Conservation (phyloP, 2,329 filamentous ascomycete species). For the Exophiala xenobiotica region DNA sequence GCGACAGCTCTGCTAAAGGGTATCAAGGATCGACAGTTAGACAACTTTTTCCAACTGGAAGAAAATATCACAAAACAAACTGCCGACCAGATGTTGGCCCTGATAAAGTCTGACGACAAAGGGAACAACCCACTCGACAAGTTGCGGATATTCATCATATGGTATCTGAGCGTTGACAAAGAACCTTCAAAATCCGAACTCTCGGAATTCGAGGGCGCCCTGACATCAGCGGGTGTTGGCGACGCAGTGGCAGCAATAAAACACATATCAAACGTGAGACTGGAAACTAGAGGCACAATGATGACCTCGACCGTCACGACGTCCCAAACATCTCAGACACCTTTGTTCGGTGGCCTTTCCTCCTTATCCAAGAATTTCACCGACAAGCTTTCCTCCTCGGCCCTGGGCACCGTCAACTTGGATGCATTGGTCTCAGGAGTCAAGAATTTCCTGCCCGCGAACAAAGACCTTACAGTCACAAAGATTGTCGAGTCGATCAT, state of each 20-base stretch:
- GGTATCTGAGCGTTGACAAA: constrained; percentile 91
- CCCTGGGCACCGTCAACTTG: constrained; percentile 78
- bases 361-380: constrained; percentile 89
- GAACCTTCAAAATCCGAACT: constrained; percentile 81
- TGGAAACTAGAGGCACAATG: constrained; percentile 97
- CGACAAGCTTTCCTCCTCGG: constrained; percentile 89
- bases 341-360: constrained; percentile 86
- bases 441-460: constrained; percentile 95
- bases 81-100: constrained; percentile 82
- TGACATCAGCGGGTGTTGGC: constrained; percentile 68
- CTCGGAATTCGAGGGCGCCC: constrained; percentile 79
- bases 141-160: constrained; percentile 91
- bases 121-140: constrained; percentile 85
- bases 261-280: constrained; percentile 87
- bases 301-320: constrained; percentile 74
- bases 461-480: constrained; percentile 92
- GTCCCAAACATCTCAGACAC: constrained; percentile 62
- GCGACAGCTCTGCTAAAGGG: constrained; percentile 74
- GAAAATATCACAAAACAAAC: constrained; percentile 90
- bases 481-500: constrained; percentile 98
- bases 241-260: constrained; percentile 71
- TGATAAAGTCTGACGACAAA: constrained; percentile 77
- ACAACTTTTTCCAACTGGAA: constrained; percentile 94
- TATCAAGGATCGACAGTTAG: constrained; percentile 91
- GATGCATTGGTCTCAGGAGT: constrained; percentile 93